Base-by-base conservation (phyloP, 495 filamentous ascomycete genomes). In the Penicillium samsonianum region DNA sequence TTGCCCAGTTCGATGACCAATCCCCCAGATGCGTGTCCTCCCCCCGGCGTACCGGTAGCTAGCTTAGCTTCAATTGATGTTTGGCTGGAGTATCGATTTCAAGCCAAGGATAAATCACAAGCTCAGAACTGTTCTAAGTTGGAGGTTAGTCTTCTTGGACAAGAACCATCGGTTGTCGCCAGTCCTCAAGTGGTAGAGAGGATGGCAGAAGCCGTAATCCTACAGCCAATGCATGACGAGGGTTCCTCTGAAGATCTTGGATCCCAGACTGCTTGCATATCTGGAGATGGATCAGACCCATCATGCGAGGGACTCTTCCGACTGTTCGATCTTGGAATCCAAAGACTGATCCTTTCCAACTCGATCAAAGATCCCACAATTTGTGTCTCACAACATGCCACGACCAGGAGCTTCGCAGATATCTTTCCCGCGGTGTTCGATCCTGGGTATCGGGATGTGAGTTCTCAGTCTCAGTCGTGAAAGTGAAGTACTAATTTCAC, bases 351-450 rank as follows among this genome's bases (percentile, higher is more conserved):
- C 6, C 33, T 58, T 17, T 57, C 62, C 4, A 48, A 37, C 37
- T 12, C 37, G 12, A 37, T 22, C 10, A 58, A 60, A 28, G 23
- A 30, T 20, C 42, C 25, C 11, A 20, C 52, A 42, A 50, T 65
- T 12, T 25, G 47, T 20, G n/a, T 55, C 11, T 40, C 52, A 14
- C 54, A 49, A 8, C 52, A 60, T 17, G 37, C 51, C 17, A 38
- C 51, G n/a, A 48, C 60, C 5, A 48, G 57, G 20, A 65, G 50
- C 41, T 54, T 80, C 19, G 60, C 63, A 0, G 35, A 57, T 3
- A 62, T 76, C 4, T 68, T 65, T 1, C 78, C 78, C 16, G 62
- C 51, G 17, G 42, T 75, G 5, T 78, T 80, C 58, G 74, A 65
- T 38, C 57, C 45, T 17, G 53, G 62, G n/a, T 76, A 78, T 50